A percentile compares a stretch with the other conserved stretches of the same genome.
Conservation (phyloP, 208 protist species). For the Acanthamoeba healyi region DNA sequence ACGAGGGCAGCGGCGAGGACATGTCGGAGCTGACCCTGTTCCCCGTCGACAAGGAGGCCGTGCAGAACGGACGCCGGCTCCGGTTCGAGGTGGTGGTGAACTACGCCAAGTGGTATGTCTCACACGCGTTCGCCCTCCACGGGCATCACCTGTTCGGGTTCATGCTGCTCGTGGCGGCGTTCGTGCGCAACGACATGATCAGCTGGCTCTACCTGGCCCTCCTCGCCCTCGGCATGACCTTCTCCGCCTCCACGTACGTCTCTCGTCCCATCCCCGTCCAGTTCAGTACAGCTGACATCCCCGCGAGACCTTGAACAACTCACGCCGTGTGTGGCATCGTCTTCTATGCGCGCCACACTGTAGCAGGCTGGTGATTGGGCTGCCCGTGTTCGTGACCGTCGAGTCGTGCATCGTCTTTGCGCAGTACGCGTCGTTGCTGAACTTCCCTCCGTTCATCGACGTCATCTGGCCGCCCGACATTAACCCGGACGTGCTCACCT, state of each 20-base stretch:
- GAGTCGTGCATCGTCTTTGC: slow-evolving; percentile 33
- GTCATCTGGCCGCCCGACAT: slow-evolving; percentile 50
- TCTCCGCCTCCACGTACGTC: not conserved
- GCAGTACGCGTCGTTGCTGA: slow-evolving; percentile 38
- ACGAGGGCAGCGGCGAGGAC: not conserved
- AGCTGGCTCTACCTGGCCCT: slow-evolving; percentile 31
- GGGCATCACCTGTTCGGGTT: slow-evolving; percentile 51
- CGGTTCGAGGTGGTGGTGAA: slow-evolving; percentile 13
- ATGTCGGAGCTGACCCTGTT: slow-evolving; percentile 40
- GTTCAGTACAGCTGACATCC: too few species aligned
- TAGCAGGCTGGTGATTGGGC: not conserved
- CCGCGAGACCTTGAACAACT: too few species aligned
- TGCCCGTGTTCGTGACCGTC: slow-evolving; percentile 13
- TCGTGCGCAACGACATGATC: slow-evolving; percentile 25
- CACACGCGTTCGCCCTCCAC: slow-evolving; percentile 42
- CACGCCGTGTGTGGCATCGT: not conserved
- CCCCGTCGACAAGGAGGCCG: slow-evolving; percentile 33
- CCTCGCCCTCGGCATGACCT: slow-evolving; percentile 9
- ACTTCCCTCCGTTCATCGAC: slow-evolving; percentile 43
- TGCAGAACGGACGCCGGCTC: not conserved
- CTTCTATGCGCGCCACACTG: not conserved
- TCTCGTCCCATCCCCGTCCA: too few species aligned
- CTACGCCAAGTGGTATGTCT: slow-evolving; percentile 59
- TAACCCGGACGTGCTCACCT: not conserved
- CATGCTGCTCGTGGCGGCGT: slow-evolving; percentile 37